phyloP scores from a whole-genome alignment of 2,329 filamentous ascomycete genomes.

The Claviceps cyperi region DNA sequence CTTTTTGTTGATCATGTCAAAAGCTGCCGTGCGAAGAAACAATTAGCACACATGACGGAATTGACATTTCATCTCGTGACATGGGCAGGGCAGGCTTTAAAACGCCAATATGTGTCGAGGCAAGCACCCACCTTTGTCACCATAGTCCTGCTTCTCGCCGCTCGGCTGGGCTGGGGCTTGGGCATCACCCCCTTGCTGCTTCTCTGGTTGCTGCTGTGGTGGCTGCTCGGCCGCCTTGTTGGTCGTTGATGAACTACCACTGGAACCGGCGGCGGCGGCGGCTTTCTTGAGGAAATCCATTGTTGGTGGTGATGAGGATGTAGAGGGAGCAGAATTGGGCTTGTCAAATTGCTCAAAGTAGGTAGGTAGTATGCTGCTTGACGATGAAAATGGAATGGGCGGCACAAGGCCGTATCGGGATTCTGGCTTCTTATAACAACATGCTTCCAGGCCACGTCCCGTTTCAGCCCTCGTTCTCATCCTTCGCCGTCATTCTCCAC shows the following conservation, averaged over 20 bases:
- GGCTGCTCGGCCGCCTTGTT: background rate
- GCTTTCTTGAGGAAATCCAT: slow-evolving; percentile 27
- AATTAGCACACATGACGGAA: background rate
- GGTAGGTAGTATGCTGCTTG: background rate
- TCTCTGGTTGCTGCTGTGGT: slow-evolving; percentile 7
- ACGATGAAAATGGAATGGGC: background rate
- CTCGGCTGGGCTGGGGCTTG: slow-evolving; percentile 6
- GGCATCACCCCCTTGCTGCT: slow-evolving; percentile 2
- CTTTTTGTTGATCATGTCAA: slow-evolving; percentile 18
- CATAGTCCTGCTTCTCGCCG: slow-evolving; percentile 16
- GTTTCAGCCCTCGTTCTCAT: background rate
- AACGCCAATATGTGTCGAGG: background rate
- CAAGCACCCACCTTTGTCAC: slow-evolving; percentile 21
- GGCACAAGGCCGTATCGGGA: background rate
- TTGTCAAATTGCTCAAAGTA: background rate
- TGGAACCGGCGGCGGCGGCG: slow-evolving; percentile 9
- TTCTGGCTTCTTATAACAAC: background rate
- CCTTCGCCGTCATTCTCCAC: background rate
- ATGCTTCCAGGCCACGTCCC: background rate
- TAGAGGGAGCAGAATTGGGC: background rate
- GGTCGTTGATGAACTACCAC: background rate
- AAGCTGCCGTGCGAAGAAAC: slow-evolving; percentile 10
- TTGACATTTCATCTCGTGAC: no score
- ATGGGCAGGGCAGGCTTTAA: no score
- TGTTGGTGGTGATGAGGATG: background rate